Evolutionary conservation across 2,329 filamentous ascomycete species (phyloP), one percentile per base, ranked within the genome.

Genomic region (Microthyrium microscopicum): DNA sequence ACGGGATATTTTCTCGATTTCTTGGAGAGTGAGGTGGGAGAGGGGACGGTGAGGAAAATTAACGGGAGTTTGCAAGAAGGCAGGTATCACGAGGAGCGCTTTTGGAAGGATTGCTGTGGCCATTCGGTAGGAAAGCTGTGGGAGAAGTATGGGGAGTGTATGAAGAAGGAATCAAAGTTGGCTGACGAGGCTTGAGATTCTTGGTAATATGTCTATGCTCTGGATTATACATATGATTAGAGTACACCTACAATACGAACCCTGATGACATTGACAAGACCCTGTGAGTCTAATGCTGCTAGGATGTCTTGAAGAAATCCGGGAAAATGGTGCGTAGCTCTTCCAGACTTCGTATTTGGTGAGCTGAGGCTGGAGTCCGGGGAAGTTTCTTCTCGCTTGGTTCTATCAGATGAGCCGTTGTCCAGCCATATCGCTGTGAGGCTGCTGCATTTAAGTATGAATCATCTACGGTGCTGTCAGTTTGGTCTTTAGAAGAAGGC

Each of bases 1-100:
- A 95, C 87, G 5, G 89, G 76, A 1, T 95, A 82, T 53, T 95
- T 95, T 45, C 57, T 95, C 32, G 75, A 89, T 35, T 93, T 82
- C 58, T 57, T 95, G 29, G 85, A 94, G 56, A 53, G 60, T 22
- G 64, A 64, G 30, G 78, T 56, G 41, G 64, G 63, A 1, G 41
- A 42, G n/a, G 62, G 63, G 19, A 55, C 56, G 29, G 61, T 67
- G 4, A 51, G 69, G 36, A 64, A 60, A 36, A 53, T 89, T 31
- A 69, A 91, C 47, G 76, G 73, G 47, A 68, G 65, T 41, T 53
- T 92, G 50, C 62, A 73, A 39, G 56, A 56, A n/a, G 59, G 59
- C 26, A 61, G 58, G 55, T 80, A 89, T 53, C 60, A 75, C 40
- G 66, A 78, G 54, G 56, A 70, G 33, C 45, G 53, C 33, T 70